Percentiles rank a stretch among this genome's conserved stretches.
Evolutionary conservation across 768 basidiomycete species (phyloP).

Genomic region (Rhizopogon roseolus): DNA sequence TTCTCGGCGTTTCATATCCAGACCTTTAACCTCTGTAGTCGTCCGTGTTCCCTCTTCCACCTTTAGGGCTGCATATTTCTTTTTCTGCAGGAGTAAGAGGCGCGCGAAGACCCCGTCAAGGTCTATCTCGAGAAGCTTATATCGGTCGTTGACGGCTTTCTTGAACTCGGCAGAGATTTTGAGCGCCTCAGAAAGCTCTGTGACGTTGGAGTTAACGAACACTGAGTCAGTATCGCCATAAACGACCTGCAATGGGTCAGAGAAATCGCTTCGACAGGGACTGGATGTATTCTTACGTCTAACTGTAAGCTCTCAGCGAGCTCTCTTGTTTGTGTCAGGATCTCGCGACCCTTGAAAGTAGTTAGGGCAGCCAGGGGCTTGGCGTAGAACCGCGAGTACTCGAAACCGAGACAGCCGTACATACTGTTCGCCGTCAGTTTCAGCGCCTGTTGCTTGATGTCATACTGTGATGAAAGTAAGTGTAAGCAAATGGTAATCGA

Average conservation of each 20-base stretch:
- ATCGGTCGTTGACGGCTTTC: slow-evolving; percentile 93
- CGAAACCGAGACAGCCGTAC: slow-evolving; percentile 99
- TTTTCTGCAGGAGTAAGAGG: slow-evolving; percentile 91
- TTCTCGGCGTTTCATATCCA: slow-evolving; percentile 99
- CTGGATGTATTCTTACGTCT: slow-evolving; percentile 57
- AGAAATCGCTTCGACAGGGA: not conserved
- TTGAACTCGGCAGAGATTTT: slow-evolving; percentile 92
- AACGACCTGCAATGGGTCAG: slow-evolving; percentile 61
- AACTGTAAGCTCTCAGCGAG: slow-evolving; percentile 86
- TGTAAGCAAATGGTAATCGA: not conserved
- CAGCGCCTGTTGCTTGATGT: slow-evolving; percentile 95
- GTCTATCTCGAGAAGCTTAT: slow-evolving; percentile 95
- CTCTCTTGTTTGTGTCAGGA: slow-evolving; percentile 88
- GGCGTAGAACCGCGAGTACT: slow-evolving; percentile 95
- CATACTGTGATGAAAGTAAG: slow-evolving; percentile 52
- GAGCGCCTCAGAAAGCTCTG: slow-evolving; percentile 81
- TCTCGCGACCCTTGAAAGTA: slow-evolving; percentile 97
- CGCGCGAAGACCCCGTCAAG: slow-evolving; percentile 92
- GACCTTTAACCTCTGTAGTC: slow-evolving; percentile 87
- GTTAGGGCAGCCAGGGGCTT: slow-evolving; percentile 95
- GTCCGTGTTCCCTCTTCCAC: slow-evolving; percentile 79
- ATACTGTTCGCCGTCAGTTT: slow-evolving; percentile 99
- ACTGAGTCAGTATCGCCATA: slow-evolving; percentile 99
- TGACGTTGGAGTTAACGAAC: slow-evolving; percentile 94
- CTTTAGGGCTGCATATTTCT: slow-evolving; percentile 98